These are phyloP conservation scores for Pezicula radicicola DNA, from an alignment of 2,329 filamentous ascomycete genomes.

Conservation along the genomic window DNA sequence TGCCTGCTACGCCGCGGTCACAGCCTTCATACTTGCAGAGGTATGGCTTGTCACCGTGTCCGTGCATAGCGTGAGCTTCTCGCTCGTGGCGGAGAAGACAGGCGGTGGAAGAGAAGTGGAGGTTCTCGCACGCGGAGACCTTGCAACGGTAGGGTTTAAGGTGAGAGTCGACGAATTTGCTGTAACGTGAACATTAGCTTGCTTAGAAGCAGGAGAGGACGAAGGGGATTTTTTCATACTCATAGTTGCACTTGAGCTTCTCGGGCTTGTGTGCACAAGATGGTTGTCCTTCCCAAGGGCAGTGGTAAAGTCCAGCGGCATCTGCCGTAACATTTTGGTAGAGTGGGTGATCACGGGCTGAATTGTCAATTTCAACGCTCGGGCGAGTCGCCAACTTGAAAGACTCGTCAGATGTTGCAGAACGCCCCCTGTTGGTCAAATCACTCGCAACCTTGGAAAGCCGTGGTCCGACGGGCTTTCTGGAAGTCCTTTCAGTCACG, in stretches of 20 bases:
- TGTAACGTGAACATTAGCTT: slow-evolving; percentile 36
- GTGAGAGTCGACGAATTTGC: slow-evolving; percentile 97
- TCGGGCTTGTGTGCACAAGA: slow-evolving; percentile 87
- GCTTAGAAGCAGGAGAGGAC: not conserved
- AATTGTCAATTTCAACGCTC: slow-evolving; percentile 29
- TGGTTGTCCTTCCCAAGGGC: slow-evolving; percentile 73
- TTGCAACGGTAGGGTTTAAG: slow-evolving; percentile 96
- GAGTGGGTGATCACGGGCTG: slow-evolving; percentile 61
- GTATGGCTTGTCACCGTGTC: slow-evolving; percentile 89
- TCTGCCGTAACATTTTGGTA: slow-evolving; percentile 65
- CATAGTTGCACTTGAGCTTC: slow-evolving; percentile 98
- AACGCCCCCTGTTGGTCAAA: slow-evolving; percentile 15
- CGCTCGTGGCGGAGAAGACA: slow-evolving; percentile 93
- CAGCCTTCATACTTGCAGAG: slow-evolving; percentile 86
- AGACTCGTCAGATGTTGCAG: slow-evolving; percentile 24
- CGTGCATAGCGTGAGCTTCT: slow-evolving; percentile 93
- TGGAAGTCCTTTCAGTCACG: slow-evolving; percentile 21
- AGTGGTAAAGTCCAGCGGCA: slow-evolving; percentile 85
- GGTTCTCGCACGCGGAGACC: slow-evolving; percentile 75
- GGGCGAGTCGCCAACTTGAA: slow-evolving; percentile 24
- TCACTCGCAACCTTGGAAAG: slow-evolving; percentile 27
- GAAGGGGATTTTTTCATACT: slow-evolving; percentile 58
- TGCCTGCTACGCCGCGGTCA: slow-evolving; percentile 75
- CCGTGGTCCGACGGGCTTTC: slow-evolving; percentile 25
- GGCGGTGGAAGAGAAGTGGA: slow-evolving; percentile 91